A percentile compares a stretch with the other conserved stretches of the same genome.
These are phyloP conservation scores for Cladosporium austrohemisphaericum DNA, from an alignment of 2,329 filamentous ascomycete genomes.

Conservation along the genomic window DNA sequence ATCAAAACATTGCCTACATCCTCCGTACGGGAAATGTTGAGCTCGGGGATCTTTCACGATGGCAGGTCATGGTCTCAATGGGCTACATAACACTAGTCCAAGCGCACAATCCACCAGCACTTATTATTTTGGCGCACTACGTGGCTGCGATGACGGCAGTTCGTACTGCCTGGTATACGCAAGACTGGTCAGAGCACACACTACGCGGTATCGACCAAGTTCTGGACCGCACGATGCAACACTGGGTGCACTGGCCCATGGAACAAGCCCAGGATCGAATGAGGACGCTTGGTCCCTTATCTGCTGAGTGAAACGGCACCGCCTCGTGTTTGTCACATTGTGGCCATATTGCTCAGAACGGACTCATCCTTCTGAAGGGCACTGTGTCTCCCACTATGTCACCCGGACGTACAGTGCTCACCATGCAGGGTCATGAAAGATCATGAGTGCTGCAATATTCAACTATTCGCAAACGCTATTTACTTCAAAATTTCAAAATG, in stretches of 20 bases:
- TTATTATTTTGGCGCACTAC: constrained; percentile 25
- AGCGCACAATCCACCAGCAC: constrained; percentile 17
- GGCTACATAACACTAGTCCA: constrained; percentile 19
- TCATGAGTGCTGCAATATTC: background rate
- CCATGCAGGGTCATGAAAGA: background rate
- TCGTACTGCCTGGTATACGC: constrained; percentile 20
- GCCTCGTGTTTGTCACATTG: background rate
- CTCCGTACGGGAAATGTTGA: background rate
- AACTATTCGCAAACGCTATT: background rate
- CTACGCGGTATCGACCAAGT: constrained; percentile 18
- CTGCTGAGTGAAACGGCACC: background rate
- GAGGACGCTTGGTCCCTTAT: background rate
- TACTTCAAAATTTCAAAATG: background rate
- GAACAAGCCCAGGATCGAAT: constrained; percentile 16
- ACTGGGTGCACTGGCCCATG: constrained; percentile 27
- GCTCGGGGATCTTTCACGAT: background rate
- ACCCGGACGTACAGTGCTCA: background rate
- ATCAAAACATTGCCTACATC: constrained; percentile 3
- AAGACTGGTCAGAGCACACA: constrained; percentile 23
- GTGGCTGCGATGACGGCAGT: constrained; percentile 19
- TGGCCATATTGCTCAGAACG: background rate
- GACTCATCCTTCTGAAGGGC: background rate
- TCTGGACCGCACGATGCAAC: constrained; percentile 18
- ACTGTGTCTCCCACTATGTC: background rate
- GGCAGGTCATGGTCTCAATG: constrained; percentile 5